Percentiles rank a stretch among this genome's conserved stretches.
Conservation (phyloP, 164 flowering plant genomes). For the Tetrastigma voinierianum region DNA sequence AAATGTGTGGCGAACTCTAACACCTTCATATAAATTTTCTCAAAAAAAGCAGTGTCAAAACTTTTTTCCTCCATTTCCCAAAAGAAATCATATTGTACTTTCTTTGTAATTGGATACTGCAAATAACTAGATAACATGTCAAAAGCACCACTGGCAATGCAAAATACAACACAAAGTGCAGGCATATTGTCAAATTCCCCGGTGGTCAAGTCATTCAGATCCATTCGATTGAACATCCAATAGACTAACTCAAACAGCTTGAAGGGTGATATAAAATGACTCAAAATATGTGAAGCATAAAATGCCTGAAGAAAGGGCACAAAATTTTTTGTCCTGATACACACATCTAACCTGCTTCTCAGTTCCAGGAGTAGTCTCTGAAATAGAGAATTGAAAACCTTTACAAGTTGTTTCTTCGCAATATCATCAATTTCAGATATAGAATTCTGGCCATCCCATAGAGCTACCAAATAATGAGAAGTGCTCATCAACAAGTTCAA, state of each 20-base stretch:
- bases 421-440: conserved; percentile 14
- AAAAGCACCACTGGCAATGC: conserved; percentile 55
- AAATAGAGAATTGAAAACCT: conserved; percentile 35
- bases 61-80: conserved; percentile 32
- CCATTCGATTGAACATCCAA: conserved; percentile 52
- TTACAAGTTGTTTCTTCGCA: conserved; percentile 23
- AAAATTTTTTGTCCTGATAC: conserved; percentile 29
- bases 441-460: conserved; percentile 15
- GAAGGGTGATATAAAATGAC: conserved; percentile 62
- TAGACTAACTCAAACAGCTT: conserved; percentile 64
- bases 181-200: conserved; percentile 20
- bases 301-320: conserved; percentile 43
- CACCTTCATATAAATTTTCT: conserved; percentile 45
- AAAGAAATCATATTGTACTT: conserved; percentile 20
- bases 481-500: conserved; percentile 40
- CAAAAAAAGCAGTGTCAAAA: conserved; percentile 35
- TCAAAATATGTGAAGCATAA: conserved; percentile 37
- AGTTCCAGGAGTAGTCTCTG: conserved; percentile 36
- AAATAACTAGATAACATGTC: conserved; percentile 39
- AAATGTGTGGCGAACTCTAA: conserved; percentile 34
- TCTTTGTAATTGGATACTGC: conserved; percentile 23
- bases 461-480: conserved; percentile 36
- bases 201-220: conserved; percentile 15
- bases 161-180: conserved; percentile 48
- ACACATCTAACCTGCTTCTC: conserved; percentile 42